Conservation (phyloP, 1,139 yeast species). For the Yamadazyma taylorii region DNA sequence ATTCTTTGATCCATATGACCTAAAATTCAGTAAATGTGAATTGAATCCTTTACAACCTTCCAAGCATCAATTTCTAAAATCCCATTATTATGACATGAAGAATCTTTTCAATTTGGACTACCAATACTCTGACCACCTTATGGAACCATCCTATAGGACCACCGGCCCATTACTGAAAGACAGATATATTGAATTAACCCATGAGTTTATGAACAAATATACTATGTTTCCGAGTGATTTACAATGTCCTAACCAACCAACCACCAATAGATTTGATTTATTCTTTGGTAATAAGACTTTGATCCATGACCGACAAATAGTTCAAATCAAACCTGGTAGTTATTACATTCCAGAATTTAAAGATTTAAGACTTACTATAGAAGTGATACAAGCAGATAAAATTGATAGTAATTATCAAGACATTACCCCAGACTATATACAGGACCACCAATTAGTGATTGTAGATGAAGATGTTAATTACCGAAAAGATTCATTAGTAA, state of each 20-base stretch:
- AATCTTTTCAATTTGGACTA: slow-evolving; percentile 43
- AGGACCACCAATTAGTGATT: slow-evolving; percentile 3
- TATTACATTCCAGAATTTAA: slow-evolving; percentile 37
- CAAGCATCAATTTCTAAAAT: slow-evolving; percentile 21
- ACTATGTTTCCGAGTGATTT: slow-evolving; percentile 22
- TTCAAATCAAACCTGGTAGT: slow-evolving; percentile 28
- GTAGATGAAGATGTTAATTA: slow-evolving; percentile 11
- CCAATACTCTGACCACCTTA: slow-evolving; percentile 31
- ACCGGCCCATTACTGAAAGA: slow-evolving; percentile 18
- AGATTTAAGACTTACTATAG: slow-evolving; percentile 39
- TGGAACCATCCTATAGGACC: slow-evolving; percentile 32
- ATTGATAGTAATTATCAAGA: slow-evolving; percentile 30
- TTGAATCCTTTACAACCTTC: slow-evolving; percentile 25
- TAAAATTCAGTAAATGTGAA: slow-evolving; percentile 30
- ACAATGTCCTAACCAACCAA: slow-evolving; percentile 28
- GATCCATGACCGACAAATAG: slow-evolving; percentile 22
- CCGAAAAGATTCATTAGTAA: slow-evolving; percentile 10
- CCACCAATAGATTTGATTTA: slow-evolving; percentile 29
- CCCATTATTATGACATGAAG: slow-evolving; percentile 37
- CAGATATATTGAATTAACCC: slow-evolving; percentile 33
- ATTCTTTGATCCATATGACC: slow-evolving; percentile 5
- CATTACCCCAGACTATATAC: slow-evolving; percentile 27
- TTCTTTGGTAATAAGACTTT: slow-evolving; percentile 29
- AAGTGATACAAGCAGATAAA: slow-evolving; percentile 30
- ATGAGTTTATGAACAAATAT: slow-evolving; percentile 28